Evolutionary conservation across 495 filamentous ascomycete genomes (phyloP), one percentile per base, ranked within the genome.

Genomic region (Trichoderma reesei): DNA sequence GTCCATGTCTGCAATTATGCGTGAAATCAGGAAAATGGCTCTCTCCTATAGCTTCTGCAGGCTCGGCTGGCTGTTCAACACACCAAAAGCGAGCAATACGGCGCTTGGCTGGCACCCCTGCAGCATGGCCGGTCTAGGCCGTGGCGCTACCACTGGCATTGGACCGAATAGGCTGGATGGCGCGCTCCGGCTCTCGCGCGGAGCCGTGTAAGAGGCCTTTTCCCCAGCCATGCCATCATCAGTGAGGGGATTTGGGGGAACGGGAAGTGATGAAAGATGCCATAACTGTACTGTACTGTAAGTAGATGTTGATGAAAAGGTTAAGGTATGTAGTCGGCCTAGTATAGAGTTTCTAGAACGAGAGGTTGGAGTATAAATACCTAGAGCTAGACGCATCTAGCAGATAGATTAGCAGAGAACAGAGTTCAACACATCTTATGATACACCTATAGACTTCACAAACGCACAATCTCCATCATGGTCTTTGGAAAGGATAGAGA

Each of bases 81-180:
- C 5, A 18, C 44, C 44, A n/a, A 18, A 48, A 48, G 44, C 44
- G 44, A 48, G 44, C 44, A 48, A 48, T 56, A 56, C 51, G 51
- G 38, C 38, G 6, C 6, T 6, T 56, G 20, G 51, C 31, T 56
- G 14, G 9, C 26, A 10, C 11, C 51, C 31, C 11, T 56, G 51
- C 31, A 34, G 51, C n/a, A 56, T 10, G 31, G 16, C 3, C 26
- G 20, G 5, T 36, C 51, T 11, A 34, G 51, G 26, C 20, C 11
- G 51, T 56, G 51, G 51, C 51, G 51, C 31, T 34, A 13, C 51
- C 3, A 10, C 51, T 56, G 51, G 51, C 9, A 56, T 34, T 39
- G 18, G 7, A 31, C 48, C 18, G 20, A 31, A 31, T 56, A 26
- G 51, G 51, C 51, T 11, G 11, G 33, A 56, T 56, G 51, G 26